These are phyloP conservation scores for Davidsoniella virescens DNA, from an alignment of 2,329 filamentous ascomycete genomes.

Conservation along the genomic window DNA sequence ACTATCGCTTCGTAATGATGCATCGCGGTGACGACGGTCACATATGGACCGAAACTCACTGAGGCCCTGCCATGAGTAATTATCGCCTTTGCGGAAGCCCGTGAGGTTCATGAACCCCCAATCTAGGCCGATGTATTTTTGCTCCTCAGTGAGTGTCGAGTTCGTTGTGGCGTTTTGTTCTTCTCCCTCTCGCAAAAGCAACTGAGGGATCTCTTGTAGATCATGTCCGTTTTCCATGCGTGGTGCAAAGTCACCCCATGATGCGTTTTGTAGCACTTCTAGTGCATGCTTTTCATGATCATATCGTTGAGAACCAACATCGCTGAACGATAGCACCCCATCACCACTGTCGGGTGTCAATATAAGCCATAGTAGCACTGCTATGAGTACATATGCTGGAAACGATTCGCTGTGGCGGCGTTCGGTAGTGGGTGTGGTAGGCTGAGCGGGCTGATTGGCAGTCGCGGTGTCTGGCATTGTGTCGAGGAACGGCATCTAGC, in stretches of 20 bases:
- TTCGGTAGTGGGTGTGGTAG: background rate
- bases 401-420: conserved; percentile 5
- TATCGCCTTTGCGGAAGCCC: conserved; percentile 58
- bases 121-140: conserved; percentile 7
- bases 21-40: conserved; percentile 35
- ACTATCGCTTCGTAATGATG: conserved; percentile 24
- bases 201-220: conserved; percentile 13
- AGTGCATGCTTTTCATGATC: conserved; percentile 36
- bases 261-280: conserved; percentile 35
- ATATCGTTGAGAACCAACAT: conserved; percentile 24
- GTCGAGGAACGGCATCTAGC: conserved; percentile 5
- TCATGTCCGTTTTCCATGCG: conserved; percentile 11
- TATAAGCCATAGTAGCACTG: conserved; percentile 11
- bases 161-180: conserved; percentile 1
- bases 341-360: conserved; percentile 15
- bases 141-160: conserved; percentile 6
- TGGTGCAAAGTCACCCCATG: conserved; percentile 45
- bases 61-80: conserved; percentile 64
- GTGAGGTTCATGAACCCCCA: conserved; percentile 50
- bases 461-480: background rate
- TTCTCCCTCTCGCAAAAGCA: conserved; percentile 12
- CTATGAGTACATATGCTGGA: conserved; percentile 7
- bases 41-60: conserved; percentile 30
- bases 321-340: conserved; percentile 19
- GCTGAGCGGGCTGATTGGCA: background rate